Evolutionary conservation across 106 monocot genomes (phyloP).

Genomic region (Gastrodia elata): DNA sequence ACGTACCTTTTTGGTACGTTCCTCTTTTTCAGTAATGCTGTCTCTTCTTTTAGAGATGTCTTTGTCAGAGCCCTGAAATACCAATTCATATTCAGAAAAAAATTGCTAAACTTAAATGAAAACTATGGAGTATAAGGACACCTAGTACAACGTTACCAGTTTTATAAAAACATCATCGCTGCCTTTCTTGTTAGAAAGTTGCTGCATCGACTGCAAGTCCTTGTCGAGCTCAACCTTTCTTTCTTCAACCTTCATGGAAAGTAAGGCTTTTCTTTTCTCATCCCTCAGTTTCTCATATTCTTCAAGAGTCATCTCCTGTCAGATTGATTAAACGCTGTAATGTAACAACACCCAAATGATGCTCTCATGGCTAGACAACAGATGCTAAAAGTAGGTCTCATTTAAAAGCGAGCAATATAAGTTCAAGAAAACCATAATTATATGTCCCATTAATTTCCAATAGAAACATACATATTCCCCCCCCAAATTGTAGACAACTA

Average conservation of each 20-base stretch:
- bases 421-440: background rate
- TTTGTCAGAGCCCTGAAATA: slow-evolving; percentile 61
- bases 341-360: background rate
- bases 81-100: background rate
- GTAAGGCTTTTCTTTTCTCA: slow-evolving; percentile 58
- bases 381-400: background rate
- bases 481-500: background rate
- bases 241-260: slow-evolving; percentile 45
- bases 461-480: background rate
- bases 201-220: slow-evolving; percentile 54
- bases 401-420: background rate
- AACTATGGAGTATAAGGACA: background rate
- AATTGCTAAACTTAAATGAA: background rate
- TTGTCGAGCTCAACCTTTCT: slow-evolving; percentile 59
- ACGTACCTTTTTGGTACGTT: slow-evolving; percentile 52
- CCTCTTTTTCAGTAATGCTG: slow-evolving; percentile 46
- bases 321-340: background rate
- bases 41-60: slow-evolving; percentile 41
- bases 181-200: slow-evolving; percentile 47
- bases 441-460: background rate
- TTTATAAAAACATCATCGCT: slow-evolving; percentile 58
- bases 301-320: slow-evolving; percentile 68
- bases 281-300: slow-evolving; percentile 69
- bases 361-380: background rate
- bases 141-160: slow-evolving; percentile 23